Evolutionary conservation across 495 filamentous ascomycete species (phyloP).

Genomic region (Poronia punctata): DNA sequence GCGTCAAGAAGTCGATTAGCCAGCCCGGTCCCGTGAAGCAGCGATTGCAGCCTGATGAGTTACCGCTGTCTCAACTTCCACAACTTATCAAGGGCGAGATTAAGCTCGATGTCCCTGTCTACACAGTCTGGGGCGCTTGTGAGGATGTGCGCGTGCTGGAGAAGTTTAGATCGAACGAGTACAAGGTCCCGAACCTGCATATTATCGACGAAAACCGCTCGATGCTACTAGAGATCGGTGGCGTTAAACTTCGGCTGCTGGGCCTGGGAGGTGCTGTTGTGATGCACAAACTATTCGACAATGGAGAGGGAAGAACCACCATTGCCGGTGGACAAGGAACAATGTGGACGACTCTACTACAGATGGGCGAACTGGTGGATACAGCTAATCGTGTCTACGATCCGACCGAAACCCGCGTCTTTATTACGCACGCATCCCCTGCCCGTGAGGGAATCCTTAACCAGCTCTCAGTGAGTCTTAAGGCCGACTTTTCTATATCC

Average conservation of each 20-base stretch:
- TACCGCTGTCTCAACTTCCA: slow-evolving; percentile 94
- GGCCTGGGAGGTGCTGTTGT: slow-evolving; percentile 95
- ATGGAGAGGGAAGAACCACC: slow-evolving; percentile 94
- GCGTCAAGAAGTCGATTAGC: slow-evolving; percentile 75
- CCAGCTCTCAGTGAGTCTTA: slow-evolving; percentile 94
- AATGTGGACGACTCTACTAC: slow-evolving; percentile 98
- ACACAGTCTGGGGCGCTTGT: slow-evolving; percentile 98
- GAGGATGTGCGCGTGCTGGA: slow-evolving; percentile 97
- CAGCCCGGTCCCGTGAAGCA: slow-evolving; percentile 66
- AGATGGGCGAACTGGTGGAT: slow-evolving; percentile 98
- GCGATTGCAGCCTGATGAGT: slow-evolving; percentile 65
- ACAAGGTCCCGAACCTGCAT: slow-evolving; percentile 95
- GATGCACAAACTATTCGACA: slow-evolving; percentile 99
- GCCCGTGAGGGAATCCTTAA: slow-evolving; percentile 96
- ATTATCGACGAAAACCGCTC: slow-evolving; percentile 98
- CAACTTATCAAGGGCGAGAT: slow-evolving; percentile 80
- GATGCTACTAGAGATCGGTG: slow-evolving; percentile 85
- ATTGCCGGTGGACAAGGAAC: slow-evolving; percentile 98
- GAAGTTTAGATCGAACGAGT: slow-evolving; percentile 96
- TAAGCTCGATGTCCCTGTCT: slow-evolving; percentile 91
- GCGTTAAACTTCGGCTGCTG: slow-evolving; percentile 90
- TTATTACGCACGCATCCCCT: slow-evolving; percentile 95
- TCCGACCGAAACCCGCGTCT: slow-evolving; percentile 94
- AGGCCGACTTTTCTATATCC: slow-evolving; percentile 97
- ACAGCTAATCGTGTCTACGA: slow-evolving; percentile 98